Evolutionary conservation across 345 rosid genomes (phyloP).

Genomic region (Eucalyptus polybractea): DNA sequence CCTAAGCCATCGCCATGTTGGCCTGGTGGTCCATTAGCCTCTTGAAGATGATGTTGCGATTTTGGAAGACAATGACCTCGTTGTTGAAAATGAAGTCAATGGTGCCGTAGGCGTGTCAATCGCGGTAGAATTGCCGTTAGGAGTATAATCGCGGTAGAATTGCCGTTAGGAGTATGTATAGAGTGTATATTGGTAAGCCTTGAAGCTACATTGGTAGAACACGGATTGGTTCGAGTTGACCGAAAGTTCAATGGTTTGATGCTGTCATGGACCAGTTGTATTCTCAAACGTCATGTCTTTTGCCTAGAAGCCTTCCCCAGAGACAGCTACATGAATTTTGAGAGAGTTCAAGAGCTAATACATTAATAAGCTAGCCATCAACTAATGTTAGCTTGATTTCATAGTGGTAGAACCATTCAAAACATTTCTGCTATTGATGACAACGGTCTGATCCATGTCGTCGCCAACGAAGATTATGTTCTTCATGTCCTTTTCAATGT

Average conservation of each 20-base stretch:
- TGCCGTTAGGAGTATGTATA: conserved; percentile 37
- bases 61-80: conserved; percentile 35
- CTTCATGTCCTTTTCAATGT: conserved; percentile 20
- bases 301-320: conserved; percentile 74
- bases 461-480: conserved; percentile 65
- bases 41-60: conserved; percentile 40
- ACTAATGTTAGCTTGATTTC: neutral
- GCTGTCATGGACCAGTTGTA: conserved; percentile 50
- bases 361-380: neutral
- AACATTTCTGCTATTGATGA: conserved; percentile 33
- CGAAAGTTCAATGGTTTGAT: conserved; percentile 49
- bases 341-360: neutral
- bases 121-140: conserved; percentile 49
- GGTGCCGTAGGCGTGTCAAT: conserved; percentile 60
- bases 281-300: conserved; percentile 48
- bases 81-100: conserved; percentile 63
- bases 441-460: conserved; percentile 54
- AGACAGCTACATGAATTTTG: conserved; percentile 23
- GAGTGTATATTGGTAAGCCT: conserved; percentile 61
- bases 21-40: conserved; percentile 40
- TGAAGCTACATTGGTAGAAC: conserved; percentile 57
- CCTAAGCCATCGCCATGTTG: conserved; percentile 55
- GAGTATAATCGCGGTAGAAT: conserved; percentile 60
- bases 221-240: conserved; percentile 40
- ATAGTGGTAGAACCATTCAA: conserved; percentile 39